Base-by-base conservation (phyloP, 345 rosid species). In the Lepidium didymum region DNA sequence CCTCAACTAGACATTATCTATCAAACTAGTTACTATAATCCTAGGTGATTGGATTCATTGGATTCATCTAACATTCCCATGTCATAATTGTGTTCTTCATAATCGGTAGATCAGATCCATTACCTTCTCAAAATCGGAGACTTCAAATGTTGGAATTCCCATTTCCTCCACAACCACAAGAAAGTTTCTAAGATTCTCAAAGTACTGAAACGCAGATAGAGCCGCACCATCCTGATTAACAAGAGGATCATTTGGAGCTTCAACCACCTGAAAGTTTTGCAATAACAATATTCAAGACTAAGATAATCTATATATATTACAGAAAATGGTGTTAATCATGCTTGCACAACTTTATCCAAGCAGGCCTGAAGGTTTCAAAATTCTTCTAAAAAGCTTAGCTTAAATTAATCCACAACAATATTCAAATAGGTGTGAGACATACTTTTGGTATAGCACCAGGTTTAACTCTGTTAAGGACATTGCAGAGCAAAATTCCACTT, bases 81-180 rank as follows among this genome's bases (percentile, higher is more conserved):
- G 13, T 51, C 40, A 42, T 27, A 33, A 33, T 5, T 44, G 43
- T 36, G 36, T 45, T 57, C 29, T 56, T 34, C 51, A 52, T 27
- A 64, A 33, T 12, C 8, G 13, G 6, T 31, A 31, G 5, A 42
- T 42, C 14, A 42, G 51, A 12, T 72, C 50, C 75, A 56, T 70
- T 64, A 88, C 98, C 82, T 93, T 90, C 69, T 87, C 96, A 62
- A 93, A 83, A 81, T 93, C 98, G 23, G 96, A 88, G 64, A 87
- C 89, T 74, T 93, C 96, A 75, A 93, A 93, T 3, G 85, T 82
- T 12, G 97, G 98, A 64, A 90, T 78, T 23, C 97, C 97, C 80
- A 88, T 61, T 70, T 87, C 95, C 70, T 86, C 96, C 42, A 79
- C 77, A 58, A 89, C 87, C 36, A 82, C 88, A 57, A 88, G 91